Base-by-base conservation (phyloP, 2,329 filamentous ascomycete genomes). In the Tolypocladium paradoxum region DNA sequence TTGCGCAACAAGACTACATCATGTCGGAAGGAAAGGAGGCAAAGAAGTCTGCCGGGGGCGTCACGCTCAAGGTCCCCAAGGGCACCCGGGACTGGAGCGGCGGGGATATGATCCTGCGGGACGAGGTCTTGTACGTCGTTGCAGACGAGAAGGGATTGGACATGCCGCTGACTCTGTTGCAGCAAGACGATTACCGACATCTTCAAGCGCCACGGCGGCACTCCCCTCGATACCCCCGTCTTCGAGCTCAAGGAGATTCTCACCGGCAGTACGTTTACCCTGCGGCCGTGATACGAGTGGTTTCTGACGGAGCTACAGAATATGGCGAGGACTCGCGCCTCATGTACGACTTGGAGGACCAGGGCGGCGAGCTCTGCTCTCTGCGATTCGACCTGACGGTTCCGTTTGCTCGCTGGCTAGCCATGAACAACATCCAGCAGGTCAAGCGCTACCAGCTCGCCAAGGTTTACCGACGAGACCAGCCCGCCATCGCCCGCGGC, bases 381-480 rank as follows among this genome's bases (percentile, higher is more conserved):
- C 76, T 95, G 57, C 83, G 90, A 63, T 95, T 93, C 72, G 90
- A 95, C 65, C 73, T 95, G 60, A 95, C 90, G 1, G 90, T 95
- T 12, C 90, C 90, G 34, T 93, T 96, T 65, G 91, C 92, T 57
- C 84, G 91, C 64, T 96, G 87, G 83, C 81, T 96, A 56, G 91
- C 91, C 63, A 93, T 95, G 89, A 95, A 95, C 71, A 79, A 85
- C 58, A 78, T 95, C 53, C 83, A 88, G 68, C 85, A 78, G 69
- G 92, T 96, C 73, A 96, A 95, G 76, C 82, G 92, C 64, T 96
- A 95, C 70, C 90, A 96, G 73, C 91, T 97, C 61, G 90, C 90
- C 61, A 96, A 96, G 74, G 91, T 96, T 58, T 75, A 75, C 65
- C 70, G 72, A 48, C 61, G 71, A 61, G 71, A 73, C 54, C 71